Percentiles rank a stretch among this genome's conserved stretches.
Evolutionary conservation across 306 rosid genomes (phyloP).

Genomic region (Cucurbita ficifolia): DNA sequence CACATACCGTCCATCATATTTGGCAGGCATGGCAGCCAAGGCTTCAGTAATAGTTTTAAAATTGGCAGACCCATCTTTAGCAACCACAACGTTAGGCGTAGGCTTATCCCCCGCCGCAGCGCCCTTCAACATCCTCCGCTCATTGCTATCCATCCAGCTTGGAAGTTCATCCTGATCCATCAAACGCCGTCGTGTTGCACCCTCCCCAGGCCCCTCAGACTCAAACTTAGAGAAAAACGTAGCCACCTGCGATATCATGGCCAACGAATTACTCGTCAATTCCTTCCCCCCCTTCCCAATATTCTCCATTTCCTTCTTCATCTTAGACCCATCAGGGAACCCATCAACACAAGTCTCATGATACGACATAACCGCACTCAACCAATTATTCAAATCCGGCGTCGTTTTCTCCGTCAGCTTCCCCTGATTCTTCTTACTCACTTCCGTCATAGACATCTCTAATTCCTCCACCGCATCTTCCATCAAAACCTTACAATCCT

Average conservation of each 20-base stretch:
- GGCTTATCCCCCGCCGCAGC: conserved; percentile 25
- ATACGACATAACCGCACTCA: conserved; percentile 74
- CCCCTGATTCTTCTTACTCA: neutral
- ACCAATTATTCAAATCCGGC: conserved; percentile 57
- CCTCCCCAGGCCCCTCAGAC: neutral
- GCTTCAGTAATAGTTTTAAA: conserved; percentile 58
- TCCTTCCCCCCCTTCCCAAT: conserved; percentile 24
- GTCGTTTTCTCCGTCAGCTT: conserved; percentile 6
- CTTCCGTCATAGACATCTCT: conserved; percentile 10
- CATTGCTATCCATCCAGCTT: conserved; percentile 34
- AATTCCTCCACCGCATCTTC: conserved; percentile 42
- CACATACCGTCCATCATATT: conserved; percentile 35
- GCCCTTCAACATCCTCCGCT: conserved; percentile 49
- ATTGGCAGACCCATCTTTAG: conserved; percentile 58
- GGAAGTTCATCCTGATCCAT: conserved; percentile 29
- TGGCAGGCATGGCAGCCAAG: conserved; percentile 35
- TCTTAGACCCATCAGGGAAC: conserved; percentile 35
- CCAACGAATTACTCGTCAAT: conserved; percentile 63
- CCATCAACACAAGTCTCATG: conserved; percentile 68
- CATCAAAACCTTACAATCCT: conserved; percentile 47
- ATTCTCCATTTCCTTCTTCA: conserved; percentile 24
- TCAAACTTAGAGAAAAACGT: conserved; percentile 20
- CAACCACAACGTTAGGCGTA: conserved; percentile 58
- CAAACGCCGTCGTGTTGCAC: conserved; percentile 18
- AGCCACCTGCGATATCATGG: conserved; percentile 30